These are phyloP conservation scores for Rutstroemia sydowiana DNA, from an alignment of 2,329 filamentous ascomycete genomes.

Conservation along the genomic window DNA sequence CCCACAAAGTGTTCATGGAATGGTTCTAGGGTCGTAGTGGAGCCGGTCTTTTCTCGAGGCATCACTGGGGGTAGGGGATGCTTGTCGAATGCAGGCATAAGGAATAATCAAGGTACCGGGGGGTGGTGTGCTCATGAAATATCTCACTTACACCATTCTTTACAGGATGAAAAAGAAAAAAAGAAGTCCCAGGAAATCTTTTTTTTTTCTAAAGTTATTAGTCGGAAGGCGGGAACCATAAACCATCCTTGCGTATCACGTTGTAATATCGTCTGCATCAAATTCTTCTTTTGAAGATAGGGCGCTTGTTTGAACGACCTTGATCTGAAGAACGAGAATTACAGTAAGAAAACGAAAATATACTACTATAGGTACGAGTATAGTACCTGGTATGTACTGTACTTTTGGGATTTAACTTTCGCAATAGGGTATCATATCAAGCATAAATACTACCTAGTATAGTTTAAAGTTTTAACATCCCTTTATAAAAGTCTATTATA, in stretches of 20 bases:
- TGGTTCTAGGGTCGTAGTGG: conserved; percentile 16
- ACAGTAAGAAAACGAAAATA: not conserved
- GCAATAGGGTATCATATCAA: too few relatives aligned
- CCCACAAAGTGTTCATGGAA: conserved; percentile 15
- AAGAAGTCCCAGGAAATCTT: conserved; percentile 14
- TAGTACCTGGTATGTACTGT: too few relatives aligned
- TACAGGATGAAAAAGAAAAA: not conserved
- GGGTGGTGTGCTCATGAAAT: conserved; percentile 2
- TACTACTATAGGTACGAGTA: too few relatives aligned
- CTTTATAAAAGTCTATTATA: too few relatives aligned
- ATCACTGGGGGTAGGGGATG: conserved; percentile 18
- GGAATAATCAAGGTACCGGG: conserved; percentile 11
- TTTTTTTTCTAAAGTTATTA: conserved; percentile 8
- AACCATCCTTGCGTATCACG: conserved; percentile 20
- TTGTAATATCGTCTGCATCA: conserved; percentile 15
- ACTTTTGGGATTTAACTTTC: too few relatives aligned
- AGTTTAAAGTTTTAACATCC: too few relatives aligned
- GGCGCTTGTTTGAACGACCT: not conserved
- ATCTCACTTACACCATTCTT: conserved; percentile 5
- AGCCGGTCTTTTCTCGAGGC: conserved; percentile 18
- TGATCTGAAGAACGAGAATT: too few relatives aligned
- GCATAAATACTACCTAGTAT: too few relatives aligned
- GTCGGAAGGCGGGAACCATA: conserved; percentile 23
- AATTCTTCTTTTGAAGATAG: conserved; percentile 4
- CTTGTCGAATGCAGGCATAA: conserved; percentile 17